Conservation (phyloP, 2,329 filamentous ascomycete genomes). For the Aspergillus ochraceoroseus region DNA sequence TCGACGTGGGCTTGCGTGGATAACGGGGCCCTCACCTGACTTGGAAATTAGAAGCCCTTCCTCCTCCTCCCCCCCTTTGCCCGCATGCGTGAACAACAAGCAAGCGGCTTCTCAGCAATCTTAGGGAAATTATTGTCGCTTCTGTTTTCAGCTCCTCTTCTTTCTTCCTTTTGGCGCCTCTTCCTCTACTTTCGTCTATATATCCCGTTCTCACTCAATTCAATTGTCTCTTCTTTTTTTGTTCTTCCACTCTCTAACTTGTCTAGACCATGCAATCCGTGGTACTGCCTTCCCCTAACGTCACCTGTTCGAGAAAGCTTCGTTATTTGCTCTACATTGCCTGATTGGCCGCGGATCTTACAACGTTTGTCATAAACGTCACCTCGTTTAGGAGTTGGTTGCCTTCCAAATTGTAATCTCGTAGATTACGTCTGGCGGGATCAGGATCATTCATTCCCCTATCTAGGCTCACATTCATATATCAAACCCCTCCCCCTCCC, state of each 20-base stretch:
- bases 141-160: not conserved
- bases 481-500: not conserved
- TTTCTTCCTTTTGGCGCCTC: not conserved
- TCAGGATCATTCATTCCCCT: too few relatives aligned
- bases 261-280: slow-evolving; percentile 24
- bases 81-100: slow-evolving; percentile 8
- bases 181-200: not conserved
- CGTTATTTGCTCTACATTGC: slow-evolving; percentile 8
- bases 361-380: not conserved
- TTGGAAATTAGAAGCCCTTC: too few relatives aligned
- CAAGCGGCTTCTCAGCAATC: slow-evolving; percentile 7
- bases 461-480: not conserved
- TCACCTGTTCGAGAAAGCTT: slow-evolving; percentile 15
- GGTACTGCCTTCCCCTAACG: slow-evolving; percentile 14
- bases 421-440: not conserved
- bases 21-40: slow-evolving; percentile 20
- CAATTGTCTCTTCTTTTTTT: not conserved
- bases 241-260: slow-evolving; percentile 5
- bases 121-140: not conserved
- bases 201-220: not conserved
- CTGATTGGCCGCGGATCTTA: slow-evolving; percentile 16
- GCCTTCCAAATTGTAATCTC: not conserved
- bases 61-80: slow-evolving; percentile 1
- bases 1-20: slow-evolving; percentile 27
- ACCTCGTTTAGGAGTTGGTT: not conserved